phyloP scores from a whole-genome alignment of 1,139 yeast species.

The Geotrichum siamense region DNA sequence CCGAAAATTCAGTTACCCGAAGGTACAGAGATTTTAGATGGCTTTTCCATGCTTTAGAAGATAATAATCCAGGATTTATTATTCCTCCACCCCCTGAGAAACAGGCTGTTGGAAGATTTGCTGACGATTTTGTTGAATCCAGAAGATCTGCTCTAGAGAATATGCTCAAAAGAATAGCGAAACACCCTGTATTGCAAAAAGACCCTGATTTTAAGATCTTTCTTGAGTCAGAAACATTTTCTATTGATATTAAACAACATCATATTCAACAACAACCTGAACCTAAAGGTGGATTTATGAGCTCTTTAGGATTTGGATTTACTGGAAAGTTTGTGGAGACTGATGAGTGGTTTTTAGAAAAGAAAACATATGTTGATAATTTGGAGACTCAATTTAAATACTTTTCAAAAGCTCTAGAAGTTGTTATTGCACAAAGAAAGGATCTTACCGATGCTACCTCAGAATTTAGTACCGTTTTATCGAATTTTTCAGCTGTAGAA shows the following conservation, averaged over 20 bases:
- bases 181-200: slow-evolving; percentile 48
- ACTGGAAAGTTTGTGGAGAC: slow-evolving; percentile 61
- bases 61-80: slow-evolving; percentile 81
- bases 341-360: slow-evolving; percentile 68
- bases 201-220: slow-evolving; percentile 77
- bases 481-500: slow-evolving; percentile 64
- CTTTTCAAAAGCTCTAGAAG: slow-evolving; percentile 63
- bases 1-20: slow-evolving; percentile 52
- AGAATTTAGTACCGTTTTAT: slow-evolving; percentile 51
- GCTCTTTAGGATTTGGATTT: slow-evolving; percentile 52
- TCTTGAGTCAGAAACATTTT: slow-evolving; percentile 65
- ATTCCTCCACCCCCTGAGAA: slow-evolving; percentile 98
- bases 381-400: slow-evolving; percentile 68
- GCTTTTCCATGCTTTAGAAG: slow-evolving; percentile 83
- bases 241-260: slow-evolving; percentile 40
- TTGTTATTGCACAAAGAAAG: slow-evolving; percentile 65
- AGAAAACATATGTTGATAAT: slow-evolving; percentile 60
- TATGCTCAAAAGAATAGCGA: slow-evolving; percentile 69
- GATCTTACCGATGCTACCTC: slow-evolving; percentile 62
- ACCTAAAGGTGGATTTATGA: slow-evolving; percentile 48
- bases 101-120: slow-evolving; percentile 83
- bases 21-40: slow-evolving; percentile 78
- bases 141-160: slow-evolving; percentile 80
- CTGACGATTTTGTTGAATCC: slow-evolving; percentile 79
- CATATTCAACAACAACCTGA: slow-evolving; percentile 11